Evolutionary conservation across 179 eudicot species (phyloP).

Genomic region (Patellifolia procumbens): DNA sequence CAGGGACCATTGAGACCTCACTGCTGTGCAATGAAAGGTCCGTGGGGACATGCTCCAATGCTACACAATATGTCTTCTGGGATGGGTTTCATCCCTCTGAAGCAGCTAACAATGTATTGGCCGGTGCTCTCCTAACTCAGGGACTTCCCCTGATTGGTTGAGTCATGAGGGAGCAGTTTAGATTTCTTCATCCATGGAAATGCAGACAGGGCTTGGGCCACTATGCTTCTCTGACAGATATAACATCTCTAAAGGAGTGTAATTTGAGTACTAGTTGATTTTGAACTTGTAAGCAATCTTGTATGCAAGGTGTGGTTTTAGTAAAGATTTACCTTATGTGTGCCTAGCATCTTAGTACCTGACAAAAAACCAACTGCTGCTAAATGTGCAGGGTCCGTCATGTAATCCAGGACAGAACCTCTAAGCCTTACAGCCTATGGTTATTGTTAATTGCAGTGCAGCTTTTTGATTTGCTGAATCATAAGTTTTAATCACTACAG

Average conservation of each 20-base stretch:
- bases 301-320: background rate
- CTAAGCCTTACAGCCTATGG: background rate
- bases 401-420: background rate
- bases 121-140: conserved; percentile 57
- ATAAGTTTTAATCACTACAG: background rate
- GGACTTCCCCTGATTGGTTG: conserved; percentile 66
- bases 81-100: conserved; percentile 86
- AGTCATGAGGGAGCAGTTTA: background rate
- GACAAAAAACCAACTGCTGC: background rate
- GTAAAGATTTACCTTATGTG: conserved; percentile 2
- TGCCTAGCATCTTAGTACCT: background rate
- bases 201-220: background rate
- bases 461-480: background rate
- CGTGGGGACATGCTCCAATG: conserved; percentile 75
- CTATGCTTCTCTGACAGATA: background rate
- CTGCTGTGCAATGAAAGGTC: conserved; percentile 69
- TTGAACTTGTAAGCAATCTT: background rate
- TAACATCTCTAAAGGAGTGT: background rate
- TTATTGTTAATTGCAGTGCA: background rate
- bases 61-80: conserved; percentile 78
- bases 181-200: background rate
- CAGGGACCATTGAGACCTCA: conserved; percentile 81
- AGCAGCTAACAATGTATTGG: conserved; percentile 65
- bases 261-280: background rate
- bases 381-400: background rate